Percentiles rank a stretch among this genome's conserved stretches.
Conservation (phyloP, 2,329 filamentous ascomycete genomes). For the Colletotrichum sp. region DNA sequence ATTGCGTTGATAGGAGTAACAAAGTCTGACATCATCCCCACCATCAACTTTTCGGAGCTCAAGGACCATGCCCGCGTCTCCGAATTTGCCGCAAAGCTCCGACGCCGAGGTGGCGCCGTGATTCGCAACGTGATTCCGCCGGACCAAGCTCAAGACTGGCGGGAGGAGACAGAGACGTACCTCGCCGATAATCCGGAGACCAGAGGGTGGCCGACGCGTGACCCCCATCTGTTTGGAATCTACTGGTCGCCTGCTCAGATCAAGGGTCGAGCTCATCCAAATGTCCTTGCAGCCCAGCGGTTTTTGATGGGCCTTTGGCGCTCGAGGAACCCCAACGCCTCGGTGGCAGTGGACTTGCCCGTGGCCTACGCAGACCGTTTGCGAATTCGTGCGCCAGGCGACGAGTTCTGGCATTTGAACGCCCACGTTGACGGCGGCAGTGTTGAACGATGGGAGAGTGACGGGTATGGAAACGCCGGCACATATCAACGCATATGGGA, state of each 20-base stretch:
- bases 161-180: conserved; percentile 54
- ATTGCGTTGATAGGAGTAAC: conserved; percentile 56
- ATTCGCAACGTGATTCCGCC: conserved; percentile 68
- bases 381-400: conserved; percentile 65
- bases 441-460: conserved; percentile 73
- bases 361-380: conserved; percentile 73
- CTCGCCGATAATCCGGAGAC: conserved; percentile 48
- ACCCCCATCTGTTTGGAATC: conserved; percentile 38
- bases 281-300: conserved; percentile 65
- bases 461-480: conserved; percentile 67
- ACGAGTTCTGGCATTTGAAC: conserved; percentile 55
- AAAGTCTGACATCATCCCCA: conserved; percentile 59
- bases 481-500: conserved; percentile 60
- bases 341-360: conserved; percentile 65
- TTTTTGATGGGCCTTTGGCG: conserved; percentile 75
- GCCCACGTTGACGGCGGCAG: conserved; percentile 76
- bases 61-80: conserved; percentile 51
- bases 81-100: conserved; percentile 46
- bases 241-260: conserved; percentile 73
- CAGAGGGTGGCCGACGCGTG: conserved; percentile 31
- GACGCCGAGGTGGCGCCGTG: conserved; percentile 57
- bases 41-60: conserved; percentile 58
- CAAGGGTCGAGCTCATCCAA: conserved; percentile 69
- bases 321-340: conserved; percentile 56
- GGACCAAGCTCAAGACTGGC: conserved; percentile 59